Evolutionary conservation across 208 protist genomes (phyloP).

Genomic region (Angomonas desouzai): DNA sequence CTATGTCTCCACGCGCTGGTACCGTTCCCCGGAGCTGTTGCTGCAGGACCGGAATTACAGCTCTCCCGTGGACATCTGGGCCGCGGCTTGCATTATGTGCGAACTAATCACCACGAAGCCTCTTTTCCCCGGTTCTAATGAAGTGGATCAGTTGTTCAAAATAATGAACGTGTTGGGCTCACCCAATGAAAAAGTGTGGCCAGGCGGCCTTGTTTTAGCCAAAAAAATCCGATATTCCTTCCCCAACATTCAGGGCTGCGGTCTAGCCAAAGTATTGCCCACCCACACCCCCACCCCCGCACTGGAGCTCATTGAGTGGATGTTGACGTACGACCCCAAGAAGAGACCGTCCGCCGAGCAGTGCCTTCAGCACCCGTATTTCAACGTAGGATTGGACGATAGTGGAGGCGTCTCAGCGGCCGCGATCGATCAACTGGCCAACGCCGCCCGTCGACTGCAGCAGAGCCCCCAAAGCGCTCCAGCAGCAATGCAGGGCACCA

Average conservation of each 20-base stretch:
- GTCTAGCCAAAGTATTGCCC: constrained; percentile 56
- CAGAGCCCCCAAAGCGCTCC: constrained; percentile 48
- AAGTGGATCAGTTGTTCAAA: constrained; percentile 83
- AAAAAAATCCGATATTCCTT: constrained; percentile 83
- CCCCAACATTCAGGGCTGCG: constrained; percentile 51
- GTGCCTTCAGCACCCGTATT: constrained; percentile 92
- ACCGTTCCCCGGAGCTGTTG: constrained; percentile 98
- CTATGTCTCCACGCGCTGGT: constrained; percentile 98
- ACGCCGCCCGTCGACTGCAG: constrained; percentile 40
- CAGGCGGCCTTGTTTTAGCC: constrained; percentile 60
- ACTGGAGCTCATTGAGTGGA: constrained; percentile 89
- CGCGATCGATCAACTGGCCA: constrained; percentile 43
- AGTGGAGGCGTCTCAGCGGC: constrained; percentile 34
- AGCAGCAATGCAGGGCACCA: constrained; percentile 22
- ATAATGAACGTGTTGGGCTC: constrained; percentile 79
- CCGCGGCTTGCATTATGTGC: constrained; percentile 95
- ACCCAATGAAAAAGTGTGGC: constrained; percentile 70
- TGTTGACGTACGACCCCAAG: constrained; percentile 95
- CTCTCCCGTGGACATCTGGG: constrained; percentile 94
- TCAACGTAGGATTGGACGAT: constrained; percentile 67
- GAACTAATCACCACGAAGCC: constrained; percentile 97
- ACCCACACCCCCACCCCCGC: constrained; percentile 83
- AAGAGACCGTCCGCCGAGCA: constrained; percentile 92
- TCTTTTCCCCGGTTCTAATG: constrained; percentile 92
- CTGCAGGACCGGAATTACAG: constrained; percentile 93